Conservation (phyloP, 345 rosid genomes). For the Cochlearia excelsa region DNA sequence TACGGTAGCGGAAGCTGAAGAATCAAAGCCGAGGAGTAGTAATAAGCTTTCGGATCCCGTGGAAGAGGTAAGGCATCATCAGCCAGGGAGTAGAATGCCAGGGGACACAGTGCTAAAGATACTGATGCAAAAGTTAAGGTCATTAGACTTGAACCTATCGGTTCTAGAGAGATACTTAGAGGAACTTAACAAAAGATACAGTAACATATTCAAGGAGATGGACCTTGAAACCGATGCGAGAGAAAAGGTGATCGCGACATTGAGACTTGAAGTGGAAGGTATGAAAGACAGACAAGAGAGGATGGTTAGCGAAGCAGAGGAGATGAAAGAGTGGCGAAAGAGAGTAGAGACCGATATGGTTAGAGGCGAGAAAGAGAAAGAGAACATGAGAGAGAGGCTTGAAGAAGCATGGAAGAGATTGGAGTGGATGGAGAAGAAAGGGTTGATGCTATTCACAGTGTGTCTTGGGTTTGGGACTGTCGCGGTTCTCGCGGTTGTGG, state of each 20-base stretch:
- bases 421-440: conserved; percentile 71
- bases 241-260: conserved; percentile 44
- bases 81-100: conserved; percentile 83
- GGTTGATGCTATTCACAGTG: conserved; percentile 55
- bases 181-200: conserved; percentile 69
- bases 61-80: conserved; percentile 66
- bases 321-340: conserved; percentile 73
- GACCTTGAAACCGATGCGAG: conserved; percentile 60
- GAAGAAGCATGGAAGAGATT: conserved; percentile 51
- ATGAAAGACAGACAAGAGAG: conserved; percentile 49
- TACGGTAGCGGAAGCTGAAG: conserved; percentile 39
- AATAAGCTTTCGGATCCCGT: conserved; percentile 41
- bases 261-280: conserved; percentile 50
- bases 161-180: conserved; percentile 85
- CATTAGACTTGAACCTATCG: conserved; percentile 74
- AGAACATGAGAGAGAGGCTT: conserved; percentile 30
- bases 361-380: conserved; percentile 40
- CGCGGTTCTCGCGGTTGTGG: conserved; percentile 38
- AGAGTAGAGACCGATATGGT: conserved; percentile 43
- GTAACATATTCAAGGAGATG: conserved; percentile 66
- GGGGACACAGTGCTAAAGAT: conserved; percentile 91
- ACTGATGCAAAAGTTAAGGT: conserved; percentile 88
- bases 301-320: conserved; percentile 61
- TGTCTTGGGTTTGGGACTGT: conserved; percentile 55
- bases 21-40: conserved; percentile 21